Evolutionary conservation across 176 grass and related monocot genomes (phyloP).

Genomic region (Olyra latifolia): DNA sequence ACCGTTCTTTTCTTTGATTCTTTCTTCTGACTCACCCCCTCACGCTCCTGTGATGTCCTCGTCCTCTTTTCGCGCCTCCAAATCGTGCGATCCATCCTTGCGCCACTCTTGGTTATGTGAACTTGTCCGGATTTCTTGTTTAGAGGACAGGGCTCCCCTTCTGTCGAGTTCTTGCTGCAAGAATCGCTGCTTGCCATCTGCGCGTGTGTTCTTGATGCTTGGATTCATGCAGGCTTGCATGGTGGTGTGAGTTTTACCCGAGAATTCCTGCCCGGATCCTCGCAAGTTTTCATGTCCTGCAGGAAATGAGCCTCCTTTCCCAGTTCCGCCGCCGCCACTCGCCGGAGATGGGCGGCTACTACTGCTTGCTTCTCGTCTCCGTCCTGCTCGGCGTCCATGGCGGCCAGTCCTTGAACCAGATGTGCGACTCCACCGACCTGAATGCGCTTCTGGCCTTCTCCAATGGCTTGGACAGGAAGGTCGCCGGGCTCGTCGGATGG

Average conservation of each 20-base stretch:
- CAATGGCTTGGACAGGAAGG: slow-evolving; percentile 43
- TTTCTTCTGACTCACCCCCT: slow-evolving; percentile 42
- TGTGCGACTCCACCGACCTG: slow-evolving; percentile 58
- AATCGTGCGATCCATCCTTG: slow-evolving; percentile 27
- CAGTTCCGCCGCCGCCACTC: slow-evolving; percentile 31
- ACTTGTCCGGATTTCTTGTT: slow-evolving; percentile 12
- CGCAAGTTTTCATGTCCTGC: slow-evolving; percentile 37
- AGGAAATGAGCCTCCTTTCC: slow-evolving; percentile 24
- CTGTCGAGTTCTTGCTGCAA: neutral
- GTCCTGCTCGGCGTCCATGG: slow-evolving; percentile 27
- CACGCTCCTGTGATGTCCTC: slow-evolving; percentile 6
- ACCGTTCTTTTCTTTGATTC: slow-evolving; percentile 47
- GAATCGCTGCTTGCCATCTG: neutral
- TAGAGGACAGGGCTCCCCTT: neutral
- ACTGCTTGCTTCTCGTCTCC: slow-evolving; percentile 31
- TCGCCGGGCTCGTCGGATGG: slow-evolving; percentile 49
- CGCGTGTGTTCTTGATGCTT: slow-evolving; percentile 13
- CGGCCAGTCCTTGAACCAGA: slow-evolving; percentile 41
- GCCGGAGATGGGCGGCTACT: slow-evolving; percentile 59
- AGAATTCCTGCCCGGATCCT: slow-evolving; percentile 6
- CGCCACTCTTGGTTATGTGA: neutral
- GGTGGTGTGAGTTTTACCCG: slow-evolving; percentile 8
- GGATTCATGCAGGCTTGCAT: slow-evolving; percentile 5
- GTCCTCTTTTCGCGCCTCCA: slow-evolving; percentile 19
- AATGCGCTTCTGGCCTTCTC: slow-evolving; percentile 46